Base-by-base conservation (phyloP, 306 rosid species). In the Malus orientalis region DNA sequence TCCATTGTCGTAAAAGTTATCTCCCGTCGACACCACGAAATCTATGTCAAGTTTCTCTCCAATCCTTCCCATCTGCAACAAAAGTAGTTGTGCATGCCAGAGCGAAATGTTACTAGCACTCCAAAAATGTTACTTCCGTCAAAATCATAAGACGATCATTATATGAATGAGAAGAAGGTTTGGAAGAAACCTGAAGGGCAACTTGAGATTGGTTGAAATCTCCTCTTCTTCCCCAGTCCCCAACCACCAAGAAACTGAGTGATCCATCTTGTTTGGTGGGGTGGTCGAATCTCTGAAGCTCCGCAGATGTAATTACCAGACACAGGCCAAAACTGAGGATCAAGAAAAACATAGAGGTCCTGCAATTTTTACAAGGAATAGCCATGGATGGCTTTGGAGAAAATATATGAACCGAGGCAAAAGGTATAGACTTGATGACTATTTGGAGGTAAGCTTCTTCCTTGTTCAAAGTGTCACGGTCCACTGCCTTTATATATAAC, bases 171-270 rank as follows among this genome's bases (percentile, higher is more conserved):
- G 18, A 18, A 45, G 4, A 69, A 68, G 55, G 16, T 23, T 42
- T 11, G 14, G 25, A n/a, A 57, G 42, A 45, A 54, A 87, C 96
- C 91, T 88, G 91, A 76, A 76, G 1, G 32, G 96, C 90, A 4
- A 91, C 90, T 79, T 79, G 11, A 19, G 96, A 87, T 78, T 91
- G 93, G 68, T 91, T 91, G 70, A 71, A 88, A 69, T 67, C 71
- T 22, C 91, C 91, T 73, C 75, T 79, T 74, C 90, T 83, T 58
- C 93, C 93, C 96, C 96, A 88, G 71, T 91, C 96, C 62, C 96
- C 96, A 70, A 91, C 20, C 8, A 88, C 93, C 44, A 91, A 83
- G 74, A 91, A 83, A 67, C 82, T 81, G 6, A 91, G 83, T 45
- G 96, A 81, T 19, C 84, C 90, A 70, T 91, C 86, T 47, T 64